Evolutionary conservation across 768 basidiomycete genomes (phyloP).

Genomic region (Suillus weaverae): DNA sequence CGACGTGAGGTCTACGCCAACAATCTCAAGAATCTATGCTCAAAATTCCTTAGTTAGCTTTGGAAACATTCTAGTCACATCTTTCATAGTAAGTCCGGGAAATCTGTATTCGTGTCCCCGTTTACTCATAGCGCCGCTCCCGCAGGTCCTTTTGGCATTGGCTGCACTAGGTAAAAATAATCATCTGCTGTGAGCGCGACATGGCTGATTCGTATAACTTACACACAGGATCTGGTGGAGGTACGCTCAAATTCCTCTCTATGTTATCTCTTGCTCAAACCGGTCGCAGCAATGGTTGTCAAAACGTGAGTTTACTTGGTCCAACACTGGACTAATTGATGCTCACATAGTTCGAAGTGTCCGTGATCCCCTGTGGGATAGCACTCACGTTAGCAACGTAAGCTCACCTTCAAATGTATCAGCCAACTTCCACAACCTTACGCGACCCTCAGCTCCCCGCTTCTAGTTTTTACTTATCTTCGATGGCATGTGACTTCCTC

Average conservation of each 20-base stretch:
- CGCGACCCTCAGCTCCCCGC: constrained; percentile 27
- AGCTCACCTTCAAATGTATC: constrained; percentile 9
- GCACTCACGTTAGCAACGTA: constrained; percentile 33
- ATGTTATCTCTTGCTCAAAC: neutral
- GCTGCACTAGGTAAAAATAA: constrained; percentile 26
- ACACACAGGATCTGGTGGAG: constrained; percentile 28
- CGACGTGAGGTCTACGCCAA: constrained; percentile 25
- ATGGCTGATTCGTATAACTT: neutral
- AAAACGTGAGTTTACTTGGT: constrained; percentile 25
- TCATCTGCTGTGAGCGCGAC: neutral
- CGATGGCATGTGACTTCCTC: constrained; percentile 34
- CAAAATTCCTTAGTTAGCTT: constrained; percentile 29
- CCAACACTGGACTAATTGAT: neutral
- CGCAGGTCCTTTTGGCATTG: constrained; percentile 28
- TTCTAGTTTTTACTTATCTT: constrained; percentile 32
- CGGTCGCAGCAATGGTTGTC: constrained; percentile 30
- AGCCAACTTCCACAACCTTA: neutral
- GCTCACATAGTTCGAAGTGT: constrained; percentile 15
- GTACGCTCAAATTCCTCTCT: constrained; percentile 15
- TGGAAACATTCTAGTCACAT: constrained; percentile 29
- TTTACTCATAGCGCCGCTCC: neutral
- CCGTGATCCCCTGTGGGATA: constrained; percentile 33
- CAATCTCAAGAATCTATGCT: neutral
- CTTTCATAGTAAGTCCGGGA: constrained; percentile 30
- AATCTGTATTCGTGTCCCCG: neutral